These are phyloP conservation scores for Saccharomycopsis lassenensis DNA, from an alignment of 805 yeast species.

Conservation along the genomic window DNA sequence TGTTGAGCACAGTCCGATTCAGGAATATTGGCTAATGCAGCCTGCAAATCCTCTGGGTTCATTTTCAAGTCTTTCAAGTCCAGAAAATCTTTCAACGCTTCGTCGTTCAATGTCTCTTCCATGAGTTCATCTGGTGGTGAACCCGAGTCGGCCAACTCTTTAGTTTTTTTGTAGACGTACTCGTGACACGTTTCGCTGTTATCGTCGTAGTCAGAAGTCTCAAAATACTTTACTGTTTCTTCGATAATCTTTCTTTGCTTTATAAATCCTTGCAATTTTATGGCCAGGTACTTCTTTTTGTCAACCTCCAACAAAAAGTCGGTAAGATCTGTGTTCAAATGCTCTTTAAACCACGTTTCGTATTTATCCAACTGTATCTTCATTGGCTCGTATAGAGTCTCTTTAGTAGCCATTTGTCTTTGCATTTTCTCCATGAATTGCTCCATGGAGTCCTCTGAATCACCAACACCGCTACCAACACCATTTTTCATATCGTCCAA, in stretches of 20 bases:
- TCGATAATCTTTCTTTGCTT: slow-evolving; percentile 57
- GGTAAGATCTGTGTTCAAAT: too few relatives aligned
- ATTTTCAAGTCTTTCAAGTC: slow-evolving; percentile 24
- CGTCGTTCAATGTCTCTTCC: slow-evolving; percentile 26
- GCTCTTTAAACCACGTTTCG: too few relatives aligned
- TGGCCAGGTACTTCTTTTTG: too few relatives aligned
- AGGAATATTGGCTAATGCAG: slow-evolving; percentile 2
- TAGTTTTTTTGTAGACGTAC: slow-evolving; percentile 47
- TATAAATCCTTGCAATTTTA: too few relatives aligned
- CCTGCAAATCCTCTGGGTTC: slow-evolving; percentile 4
- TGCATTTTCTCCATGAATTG: slow-evolving; percentile 62
- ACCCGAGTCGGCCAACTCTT: slow-evolving; percentile 62
- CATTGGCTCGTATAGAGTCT: slow-evolving; percentile 78
- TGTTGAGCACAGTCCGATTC: slow-evolving; percentile 17
- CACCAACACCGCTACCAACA: slow-evolving; percentile 30
- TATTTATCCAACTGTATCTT: slow-evolving; percentile 66
- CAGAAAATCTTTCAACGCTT: slow-evolving; percentile 25
- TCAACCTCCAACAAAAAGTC: too few relatives aligned
- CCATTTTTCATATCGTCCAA: slow-evolving; percentile 31
- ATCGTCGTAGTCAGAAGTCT: slow-evolving; percentile 51
- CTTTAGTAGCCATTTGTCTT: slow-evolving; percentile 74
- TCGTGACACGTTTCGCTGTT: slow-evolving; percentile 31
- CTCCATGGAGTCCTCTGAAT: slow-evolving; percentile 31
- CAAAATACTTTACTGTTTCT: slow-evolving; percentile 56
- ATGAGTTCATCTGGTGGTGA: slow-evolving; percentile 72